Base-by-base conservation (phyloP, 345 rosid genomes). In the Salix brachista region DNA sequence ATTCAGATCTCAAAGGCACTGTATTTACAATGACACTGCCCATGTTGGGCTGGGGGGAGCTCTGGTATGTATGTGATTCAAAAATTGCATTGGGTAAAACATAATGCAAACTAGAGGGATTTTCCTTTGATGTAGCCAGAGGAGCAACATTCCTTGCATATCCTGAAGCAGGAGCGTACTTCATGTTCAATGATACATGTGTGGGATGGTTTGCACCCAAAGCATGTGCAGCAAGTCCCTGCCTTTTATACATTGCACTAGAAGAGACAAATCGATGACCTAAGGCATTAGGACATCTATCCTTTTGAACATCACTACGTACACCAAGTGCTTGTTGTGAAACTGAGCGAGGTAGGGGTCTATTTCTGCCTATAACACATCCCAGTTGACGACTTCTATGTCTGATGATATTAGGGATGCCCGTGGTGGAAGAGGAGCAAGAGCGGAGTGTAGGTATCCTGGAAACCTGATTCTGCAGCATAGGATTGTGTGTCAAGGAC, bases 381-480 rank as follows among this genome's bases (percentile, higher is more conserved):
- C 70, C 64, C 12, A 75, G 13, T 19, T 13, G 83, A 42, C 42
- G 83, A 39, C 28, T 67, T 84, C 85, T 74, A 42, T 58, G 54
- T 41, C 56, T 77, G 74, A 80, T 83, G 76, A 71, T 77, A 64
- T 75, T 83, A 69, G 89, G 84, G 46, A 60, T 7, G 34, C 66
- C 61, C 56, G 66, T 80, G 60, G 56, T 44, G 10, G 91, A 79
- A 39, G 95, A 78, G 32, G 96, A 80, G 82, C 91, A 87, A 77
- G 88, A 67, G 70, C 83, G 82, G 56, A 86, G 25, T 32, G 75
- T 4, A 6, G 67, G 50, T 21, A 76, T 82, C 65, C 70, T 77
- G 8, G 72, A 74, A 37, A n/a, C 34, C 64, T 62, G 70, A 64
- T 28, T 75, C 42, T 69, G 85, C 30, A 79, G 75, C 48, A 65